Conservation (phyloP, 2,329 filamentous ascomycete species). For the Cladorrhinum sp. region DNA sequence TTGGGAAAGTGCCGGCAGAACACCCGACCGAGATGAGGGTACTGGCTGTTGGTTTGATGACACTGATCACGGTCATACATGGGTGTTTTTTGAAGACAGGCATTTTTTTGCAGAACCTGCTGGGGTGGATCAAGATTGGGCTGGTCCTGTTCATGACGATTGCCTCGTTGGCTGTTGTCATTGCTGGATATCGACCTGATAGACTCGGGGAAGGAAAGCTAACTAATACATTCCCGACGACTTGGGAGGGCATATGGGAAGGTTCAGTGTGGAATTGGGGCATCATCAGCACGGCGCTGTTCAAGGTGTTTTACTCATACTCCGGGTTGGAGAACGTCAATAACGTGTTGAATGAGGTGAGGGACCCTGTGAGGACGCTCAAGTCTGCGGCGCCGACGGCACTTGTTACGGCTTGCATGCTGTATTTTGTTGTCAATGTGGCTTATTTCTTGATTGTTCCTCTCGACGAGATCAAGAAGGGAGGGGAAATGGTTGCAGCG, state of each 20-base stretch:
- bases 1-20: conserved; percentile 50
- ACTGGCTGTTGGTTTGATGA: conserved; percentile 56
- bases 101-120: conserved; percentile 56
- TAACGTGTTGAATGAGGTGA: conserved; percentile 70
- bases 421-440: conserved; percentile 67
- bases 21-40: conserved; percentile 45
- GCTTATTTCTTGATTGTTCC: conserved; percentile 63
- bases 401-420: conserved; percentile 56
- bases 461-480: conserved; percentile 62
- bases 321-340: conserved; percentile 64
- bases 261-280: conserved; percentile 68
- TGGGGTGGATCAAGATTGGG: conserved; percentile 63
- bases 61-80: conserved; percentile 56
- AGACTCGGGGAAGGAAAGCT: conserved; percentile 5
- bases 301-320: conserved; percentile 69
- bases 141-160: conserved; percentile 60
- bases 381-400: conserved; percentile 60
- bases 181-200: conserved; percentile 34
- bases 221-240: conserved; percentile 19
- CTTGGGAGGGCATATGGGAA: conserved; percentile 58
- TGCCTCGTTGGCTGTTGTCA: conserved; percentile 53
- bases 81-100: conserved; percentile 56
- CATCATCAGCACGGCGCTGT: conserved; percentile 62
- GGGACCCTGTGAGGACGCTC: conserved; percentile 63
- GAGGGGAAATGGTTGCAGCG: conserved; percentile 65